Evolutionary conservation across 1,284 basidiomycete species (phyloP), one percentile per base, ranked within the genome.

Genomic region (Puccinia horiana): DNA sequence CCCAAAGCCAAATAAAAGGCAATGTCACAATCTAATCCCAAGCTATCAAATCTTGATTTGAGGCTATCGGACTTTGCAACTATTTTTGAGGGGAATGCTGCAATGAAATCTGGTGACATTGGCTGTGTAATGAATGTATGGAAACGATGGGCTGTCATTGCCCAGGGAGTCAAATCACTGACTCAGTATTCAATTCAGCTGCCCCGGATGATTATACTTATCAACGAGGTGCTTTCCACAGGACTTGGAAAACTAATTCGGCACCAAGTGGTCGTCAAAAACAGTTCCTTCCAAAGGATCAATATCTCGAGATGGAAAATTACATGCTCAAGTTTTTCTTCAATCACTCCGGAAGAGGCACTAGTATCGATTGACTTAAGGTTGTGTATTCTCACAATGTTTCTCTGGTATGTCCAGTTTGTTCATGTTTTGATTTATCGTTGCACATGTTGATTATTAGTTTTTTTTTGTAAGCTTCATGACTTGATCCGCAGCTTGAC

Each of bases 271-370:
- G 58, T 29, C 3, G 58, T 29, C 58, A 63, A n/a, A 63, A 63
- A 63, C 58, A 63, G 16, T 63, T 63, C 35, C 8, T 63, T 18
- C 8, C 58, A 5, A 63, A 63, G 58, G 58, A 63, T 63, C 58
- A 32, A 20, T 63, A 32, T 32, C 26, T 63, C 20, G 58, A 63
- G 26, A 63, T 32, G 26, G 16, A 29, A 37, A 63, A 58, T 58
- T 58, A 42, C 26, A 35, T 29, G 67, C 40, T 70, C 12, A 70
- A 70, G 44, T 70, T 35, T 23, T 73, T 73, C 47, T 73, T 47
- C 20, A 73, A 73, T 44, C 70, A 73, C 49, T 47, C 70, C 16
- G 70, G 70, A 23, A n/a, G 49, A 29, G 70, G 70, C 20, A 73
- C 35, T 73, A 44, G 29, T 16, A 73, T 73, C 29, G 70, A 73